Base-by-base conservation (phyloP, 768 basidiomycete genomes). In the Naganishia randhawae region DNA sequence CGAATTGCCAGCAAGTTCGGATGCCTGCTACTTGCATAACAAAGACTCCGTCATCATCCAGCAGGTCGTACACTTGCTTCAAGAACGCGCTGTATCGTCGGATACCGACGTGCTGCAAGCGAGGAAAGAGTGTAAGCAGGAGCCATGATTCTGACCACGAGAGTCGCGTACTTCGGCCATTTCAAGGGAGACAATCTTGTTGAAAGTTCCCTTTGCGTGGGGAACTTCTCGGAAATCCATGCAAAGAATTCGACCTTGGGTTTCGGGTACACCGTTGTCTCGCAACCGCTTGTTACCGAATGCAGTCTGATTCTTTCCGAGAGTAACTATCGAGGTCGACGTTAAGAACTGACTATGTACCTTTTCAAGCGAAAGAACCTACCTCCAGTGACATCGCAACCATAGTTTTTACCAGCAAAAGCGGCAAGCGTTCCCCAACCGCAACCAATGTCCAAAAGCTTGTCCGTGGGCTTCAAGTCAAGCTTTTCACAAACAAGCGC, bases 1-100 rank as follows among this genome's bases (percentile, higher is more conserved):
- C 96, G 73, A 88, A 98, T 79, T 98, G 96, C 96, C 96, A 99
- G n/a, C 84, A 79, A 5, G 93, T 93, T 39, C 95, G 88, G 73
- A 97, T 83, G 70, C 96, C 96, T 54, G 96, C 92, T n/a, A 99
- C 95, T 82, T 99, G 96, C 82, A 94, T 85, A 51, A 98, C 90
- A 75, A 98, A 89, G 67, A 88, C 85, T 35, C 96, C 96, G 72
- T 98, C 89, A 78, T 99, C 94, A 68, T 92, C 90, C 70, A 99
- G 84, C 41, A 98, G 84, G 73, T 94, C 86, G 76, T 98, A 96
- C 66, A 99, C 87, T 80, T 98, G 92, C 41, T 85, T 83, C 72
- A 98, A 84, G 86, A 95, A 98, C 41, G 88, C 80, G 17, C 85
- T 85, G 81, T 99, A 99, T 50, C 92, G 88, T 73, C 92, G 87